phyloP scores from a whole-genome alignment of 345 rosid species.

The Moricandia arvensis region DNA sequence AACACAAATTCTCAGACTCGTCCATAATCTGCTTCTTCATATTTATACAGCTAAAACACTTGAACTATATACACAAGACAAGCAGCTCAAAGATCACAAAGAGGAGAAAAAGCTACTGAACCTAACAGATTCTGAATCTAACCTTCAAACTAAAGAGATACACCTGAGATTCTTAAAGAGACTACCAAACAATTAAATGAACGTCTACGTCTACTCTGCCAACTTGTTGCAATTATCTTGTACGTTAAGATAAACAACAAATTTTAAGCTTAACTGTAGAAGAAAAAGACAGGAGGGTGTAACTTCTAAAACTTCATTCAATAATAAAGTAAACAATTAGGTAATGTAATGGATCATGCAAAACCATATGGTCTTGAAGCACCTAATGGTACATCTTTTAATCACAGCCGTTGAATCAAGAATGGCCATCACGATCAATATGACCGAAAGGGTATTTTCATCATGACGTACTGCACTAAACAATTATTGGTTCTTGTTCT shows the following conservation, averaged over 20 bases:
- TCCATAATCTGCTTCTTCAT: constrained; percentile 50
- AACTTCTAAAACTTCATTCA: constrained; percentile 35
- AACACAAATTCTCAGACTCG: constrained; percentile 27
- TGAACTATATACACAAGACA: background rate
- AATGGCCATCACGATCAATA: constrained; percentile 22
- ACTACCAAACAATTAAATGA: constrained; percentile 19
- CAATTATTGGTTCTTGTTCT: constrained; percentile 8
- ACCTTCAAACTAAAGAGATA: constrained; percentile 47
- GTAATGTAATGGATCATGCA: constrained; percentile 22
- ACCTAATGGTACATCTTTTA: constrained; percentile 6
- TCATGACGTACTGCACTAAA: constrained; percentile 17
- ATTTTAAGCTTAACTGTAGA: constrained; percentile 3
- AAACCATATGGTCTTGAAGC: constrained; percentile 21
- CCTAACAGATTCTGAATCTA: constrained; percentile 55
- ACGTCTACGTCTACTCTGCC: constrained; percentile 28
- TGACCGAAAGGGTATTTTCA: constrained; percentile 19
- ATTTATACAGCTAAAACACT: constrained; percentile 24
- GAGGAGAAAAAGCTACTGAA: constrained; percentile 8
- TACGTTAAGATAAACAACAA: constrained; percentile 32
- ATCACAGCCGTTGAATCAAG: constrained; percentile 32
- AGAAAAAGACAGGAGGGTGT: constrained; percentile 41
- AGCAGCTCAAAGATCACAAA: background rate
- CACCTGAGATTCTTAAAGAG: constrained; percentile 34
- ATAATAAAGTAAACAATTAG: constrained; percentile 16
- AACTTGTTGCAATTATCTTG: constrained; percentile 27